Percentiles rank a stretch among this genome's conserved stretches.
Evolutionary conservation across 768 basidiomycete genomes (phyloP).

Genomic region (Zangia roseola): DNA sequence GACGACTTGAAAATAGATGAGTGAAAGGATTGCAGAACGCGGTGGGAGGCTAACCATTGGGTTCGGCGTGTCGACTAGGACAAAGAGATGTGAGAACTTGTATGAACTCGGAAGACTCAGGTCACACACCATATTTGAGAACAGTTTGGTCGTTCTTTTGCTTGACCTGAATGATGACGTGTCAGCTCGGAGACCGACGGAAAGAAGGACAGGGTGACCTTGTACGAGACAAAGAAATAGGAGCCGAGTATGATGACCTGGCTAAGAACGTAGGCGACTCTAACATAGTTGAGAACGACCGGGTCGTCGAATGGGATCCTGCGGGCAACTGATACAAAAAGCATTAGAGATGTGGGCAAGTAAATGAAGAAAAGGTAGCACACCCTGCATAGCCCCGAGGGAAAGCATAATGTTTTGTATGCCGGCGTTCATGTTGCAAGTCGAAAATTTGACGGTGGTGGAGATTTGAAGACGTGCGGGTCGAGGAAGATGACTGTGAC

Average conservation of each 20-base stretch:
- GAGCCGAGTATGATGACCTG: slow-evolving; percentile 69
- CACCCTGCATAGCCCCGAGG: slow-evolving; percentile 91
- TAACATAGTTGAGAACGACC: slow-evolving; percentile 74
- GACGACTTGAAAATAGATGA: slow-evolving; percentile 42
- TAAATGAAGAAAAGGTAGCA: slow-evolving; percentile 7
- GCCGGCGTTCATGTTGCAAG: slow-evolving; percentile 63
- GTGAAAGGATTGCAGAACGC: neutral
- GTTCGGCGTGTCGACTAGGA: slow-evolving; percentile 67
- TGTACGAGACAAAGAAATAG: slow-evolving; percentile 79
- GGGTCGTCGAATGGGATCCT: slow-evolving; percentile 92
- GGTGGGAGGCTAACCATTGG: slow-evolving; percentile 59
- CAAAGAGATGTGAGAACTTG: slow-evolving; percentile 4
- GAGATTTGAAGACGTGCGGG: neutral
- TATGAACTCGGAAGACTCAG: neutral
- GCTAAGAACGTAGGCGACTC: slow-evolving; percentile 75
- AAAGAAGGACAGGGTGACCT: slow-evolving; percentile 41
- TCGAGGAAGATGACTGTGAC: neutral
- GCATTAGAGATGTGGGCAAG: neutral
- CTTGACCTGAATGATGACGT: slow-evolving; percentile 63
- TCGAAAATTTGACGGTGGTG: neutral
- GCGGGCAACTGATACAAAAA: slow-evolving; percentile 65
- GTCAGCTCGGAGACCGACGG: slow-evolving; percentile 2
- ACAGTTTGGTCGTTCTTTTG: slow-evolving; percentile 94
- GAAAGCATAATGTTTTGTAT: slow-evolving; percentile 85
- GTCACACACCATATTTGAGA: slow-evolving; percentile 82